phyloP scores from a whole-genome alignment of 2,329 filamentous ascomycete genomes.

The Phoma sp. region DNA sequence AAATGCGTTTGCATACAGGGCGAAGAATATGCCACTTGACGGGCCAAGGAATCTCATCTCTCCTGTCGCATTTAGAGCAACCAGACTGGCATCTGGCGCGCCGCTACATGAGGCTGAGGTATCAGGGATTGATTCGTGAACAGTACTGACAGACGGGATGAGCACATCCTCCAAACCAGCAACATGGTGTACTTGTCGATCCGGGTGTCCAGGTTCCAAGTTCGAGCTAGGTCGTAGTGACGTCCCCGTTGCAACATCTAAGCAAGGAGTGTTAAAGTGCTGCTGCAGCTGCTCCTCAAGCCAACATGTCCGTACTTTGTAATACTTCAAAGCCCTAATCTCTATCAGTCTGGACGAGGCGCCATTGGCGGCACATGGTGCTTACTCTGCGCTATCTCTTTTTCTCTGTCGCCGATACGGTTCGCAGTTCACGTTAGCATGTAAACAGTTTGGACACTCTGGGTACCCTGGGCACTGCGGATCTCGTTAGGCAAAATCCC shows the following conservation, averaged over 20 bases:
- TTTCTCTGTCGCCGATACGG: background rate
- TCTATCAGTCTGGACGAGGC: background rate
- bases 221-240: background rate
- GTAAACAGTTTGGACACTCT: background rate
- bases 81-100: slow-evolving; percentile 1
- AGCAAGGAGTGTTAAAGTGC: background rate
- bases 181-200: too few species aligned
- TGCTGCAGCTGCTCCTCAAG: background rate
- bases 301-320: background rate
- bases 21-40: slow-evolving; percentile 9
- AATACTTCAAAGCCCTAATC: background rate
- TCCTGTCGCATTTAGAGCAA: slow-evolving; percentile 11
- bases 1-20: slow-evolving; percentile 2
- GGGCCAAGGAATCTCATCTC: slow-evolving; percentile 9
- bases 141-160: too few species aligned
- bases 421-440: background rate
- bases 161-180: too few species aligned
- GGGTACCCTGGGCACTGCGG: background rate
- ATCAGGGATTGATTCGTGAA: too few species aligned
- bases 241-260: background rate
- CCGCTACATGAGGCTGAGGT: too few species aligned
- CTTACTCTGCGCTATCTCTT: background rate
- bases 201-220: too few species aligned
- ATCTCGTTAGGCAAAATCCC: too few species aligned
- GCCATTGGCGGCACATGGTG: too few species aligned